phyloP scores from a whole-genome alignment of 1,284 basidiomycete species.

The Leccinum cinnamomeum region DNA sequence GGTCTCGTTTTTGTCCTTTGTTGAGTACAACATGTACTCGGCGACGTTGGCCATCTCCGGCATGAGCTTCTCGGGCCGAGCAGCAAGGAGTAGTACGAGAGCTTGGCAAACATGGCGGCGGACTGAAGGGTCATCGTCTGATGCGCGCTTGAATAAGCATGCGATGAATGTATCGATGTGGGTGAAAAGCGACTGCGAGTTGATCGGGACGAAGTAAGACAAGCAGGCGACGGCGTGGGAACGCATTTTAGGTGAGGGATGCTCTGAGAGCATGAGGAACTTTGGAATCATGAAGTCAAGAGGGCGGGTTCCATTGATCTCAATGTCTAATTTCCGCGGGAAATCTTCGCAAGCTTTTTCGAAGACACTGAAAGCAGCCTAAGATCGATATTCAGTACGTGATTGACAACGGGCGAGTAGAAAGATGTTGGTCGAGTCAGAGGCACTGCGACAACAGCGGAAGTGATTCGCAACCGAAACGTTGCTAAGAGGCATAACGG shows the following conservation, averaged over 20 bases:
- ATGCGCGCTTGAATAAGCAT: constrained; percentile 91
- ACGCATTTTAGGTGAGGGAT: constrained; percentile 85
- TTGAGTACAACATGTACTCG: constrained; percentile 99
- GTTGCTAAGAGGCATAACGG: constrained; percentile 6
- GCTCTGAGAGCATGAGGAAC: constrained; percentile 84
- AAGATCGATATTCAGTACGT: constrained; percentile 23
- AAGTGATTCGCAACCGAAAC: background rate
- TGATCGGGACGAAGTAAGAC: constrained; percentile 89
- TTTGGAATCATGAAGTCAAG: constrained; percentile 96
- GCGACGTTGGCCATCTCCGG: constrained; percentile 96
- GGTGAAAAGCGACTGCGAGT: constrained; percentile 79
- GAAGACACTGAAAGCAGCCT: constrained; percentile 94
- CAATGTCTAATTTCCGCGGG: constrained; percentile 91
- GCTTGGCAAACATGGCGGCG: constrained; percentile 96
- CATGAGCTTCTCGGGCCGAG: constrained; percentile 93
- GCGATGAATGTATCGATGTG: constrained; percentile 95
- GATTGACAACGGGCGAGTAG: constrained; percentile 8
- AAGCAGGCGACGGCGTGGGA: constrained; percentile 93
- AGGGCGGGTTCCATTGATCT: constrained; percentile 83
- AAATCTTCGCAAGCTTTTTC: constrained; percentile 98
- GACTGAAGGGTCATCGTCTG: constrained; percentile 90
- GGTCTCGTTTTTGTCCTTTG: constrained; percentile 93
- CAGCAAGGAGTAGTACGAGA: constrained; percentile 89
- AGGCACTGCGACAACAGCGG: constrained; percentile 6
- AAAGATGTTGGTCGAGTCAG: constrained; percentile 10